Evolutionary conservation across 2,329 filamentous ascomycete genomes (phyloP).

Genomic region (Calonectria honghensis): DNA sequence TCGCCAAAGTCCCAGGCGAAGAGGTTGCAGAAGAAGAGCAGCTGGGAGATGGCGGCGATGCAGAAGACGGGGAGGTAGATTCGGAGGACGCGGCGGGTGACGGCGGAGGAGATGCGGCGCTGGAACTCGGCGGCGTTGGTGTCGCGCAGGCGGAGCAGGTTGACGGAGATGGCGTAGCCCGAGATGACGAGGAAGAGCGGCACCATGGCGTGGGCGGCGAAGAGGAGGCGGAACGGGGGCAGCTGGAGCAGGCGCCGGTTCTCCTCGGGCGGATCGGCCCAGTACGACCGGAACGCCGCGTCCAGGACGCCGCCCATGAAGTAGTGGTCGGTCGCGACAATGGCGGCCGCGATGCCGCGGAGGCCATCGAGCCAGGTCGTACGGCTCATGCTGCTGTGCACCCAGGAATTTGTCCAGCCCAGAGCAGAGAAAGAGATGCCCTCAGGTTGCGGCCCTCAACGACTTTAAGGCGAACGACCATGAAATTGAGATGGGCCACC

Average conservation of each 20-base stretch:
- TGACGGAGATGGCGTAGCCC: constrained; percentile 41
- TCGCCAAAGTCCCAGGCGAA: constrained; percentile 41
- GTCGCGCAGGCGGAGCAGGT: constrained; percentile 35
- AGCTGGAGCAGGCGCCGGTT: constrained; percentile 41
- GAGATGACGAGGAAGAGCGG: constrained; percentile 41
- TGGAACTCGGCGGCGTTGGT: constrained; percentile 33
- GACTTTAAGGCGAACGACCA: constrained; percentile 2
- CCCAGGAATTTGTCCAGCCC: background rate
- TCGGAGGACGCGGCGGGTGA: constrained; percentile 40
- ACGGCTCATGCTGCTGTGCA: constrained; percentile 17
- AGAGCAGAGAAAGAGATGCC: background rate
- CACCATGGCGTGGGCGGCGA: constrained; percentile 40
- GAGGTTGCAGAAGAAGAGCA: constrained; percentile 37
- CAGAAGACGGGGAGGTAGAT: constrained; percentile 42
- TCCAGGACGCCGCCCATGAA: constrained; percentile 42
- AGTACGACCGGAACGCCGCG: constrained; percentile 36
- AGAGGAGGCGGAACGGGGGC: constrained; percentile 39
- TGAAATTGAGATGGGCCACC: constrained; percentile 5
- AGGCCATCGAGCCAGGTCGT: constrained; percentile 42
- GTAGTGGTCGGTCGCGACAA: constrained; percentile 41
- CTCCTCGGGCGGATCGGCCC: constrained; percentile 41
- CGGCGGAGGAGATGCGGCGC: constrained; percentile 37
- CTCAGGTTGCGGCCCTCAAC: background rate
- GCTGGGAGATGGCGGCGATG: constrained; percentile 38
- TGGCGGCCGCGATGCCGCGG: constrained; percentile 40